A percentile compares a stretch with the other conserved stretches of the same genome.
Evolutionary conservation across 2,329 filamentous ascomycete genomes (phyloP).

Genomic region (Monosporascus sp.): DNA sequence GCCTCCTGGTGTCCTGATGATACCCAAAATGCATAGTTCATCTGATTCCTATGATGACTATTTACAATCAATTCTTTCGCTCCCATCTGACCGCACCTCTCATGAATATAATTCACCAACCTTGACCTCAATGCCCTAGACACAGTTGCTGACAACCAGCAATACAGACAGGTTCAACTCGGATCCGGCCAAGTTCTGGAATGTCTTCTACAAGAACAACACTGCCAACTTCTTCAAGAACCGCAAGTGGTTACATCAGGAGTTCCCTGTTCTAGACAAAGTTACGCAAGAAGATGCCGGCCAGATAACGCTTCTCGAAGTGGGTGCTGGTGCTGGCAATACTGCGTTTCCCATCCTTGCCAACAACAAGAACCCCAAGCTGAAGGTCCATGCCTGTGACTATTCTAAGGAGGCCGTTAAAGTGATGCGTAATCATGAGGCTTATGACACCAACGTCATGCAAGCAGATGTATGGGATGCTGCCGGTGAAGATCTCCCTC

Average conservation of each 20-base stretch:
- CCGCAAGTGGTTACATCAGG: constrained; percentile 92
- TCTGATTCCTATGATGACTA: constrained; percentile 64
- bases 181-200: constrained; percentile 95
- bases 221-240: constrained; percentile 98
- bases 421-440: constrained; percentile 76
- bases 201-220: constrained; percentile 97
- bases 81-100: constrained; percentile 59
- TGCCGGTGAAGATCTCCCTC: constrained; percentile 67
- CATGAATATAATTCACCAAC: constrained; percentile 4
- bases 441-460: constrained; percentile 68
- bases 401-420: constrained; percentile 95
- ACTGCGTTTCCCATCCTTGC: constrained; percentile 88
- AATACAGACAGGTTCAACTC: constrained; percentile 72
- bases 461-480: constrained; percentile 95
- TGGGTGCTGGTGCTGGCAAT: constrained; percentile 93
- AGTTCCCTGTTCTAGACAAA: constrained; percentile 83
- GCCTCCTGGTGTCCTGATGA: constrained; percentile 45
- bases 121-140: constrained; percentile 4
- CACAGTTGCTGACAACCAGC: constrained; percentile 33
- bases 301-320: constrained; percentile 71
- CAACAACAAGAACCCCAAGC: constrained; percentile 73
- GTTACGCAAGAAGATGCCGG: constrained; percentile 69
- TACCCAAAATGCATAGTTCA: constrained; percentile 64
- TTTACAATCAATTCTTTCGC: constrained; percentile 61
- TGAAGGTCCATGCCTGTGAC: constrained; percentile 91